Evolutionary conservation across 2,329 filamentous ascomycete genomes (phyloP).

Genomic region (Aspergillus quadricinctus): DNA sequence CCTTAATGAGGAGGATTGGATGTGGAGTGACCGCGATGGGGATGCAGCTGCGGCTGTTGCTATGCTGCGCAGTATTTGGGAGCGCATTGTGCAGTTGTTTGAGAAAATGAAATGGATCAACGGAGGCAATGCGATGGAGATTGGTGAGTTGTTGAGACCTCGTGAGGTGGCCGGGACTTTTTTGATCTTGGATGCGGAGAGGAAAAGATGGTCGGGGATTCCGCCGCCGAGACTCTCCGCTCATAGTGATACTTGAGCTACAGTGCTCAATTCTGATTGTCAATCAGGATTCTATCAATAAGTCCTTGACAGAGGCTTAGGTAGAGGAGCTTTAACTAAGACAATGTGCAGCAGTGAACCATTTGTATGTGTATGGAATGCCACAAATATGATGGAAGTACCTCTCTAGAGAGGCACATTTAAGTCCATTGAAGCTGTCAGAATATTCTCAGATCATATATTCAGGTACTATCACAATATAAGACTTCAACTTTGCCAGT

Average conservation of each 20-base stretch:
- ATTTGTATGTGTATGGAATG: too few species aligned
- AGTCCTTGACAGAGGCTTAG: neutral
- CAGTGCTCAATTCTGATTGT: neutral
- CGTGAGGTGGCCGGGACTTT: neutral
- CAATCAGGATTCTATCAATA: neutral
- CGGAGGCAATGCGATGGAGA: neutral
- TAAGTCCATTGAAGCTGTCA: too few species aligned
- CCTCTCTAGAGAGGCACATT: too few species aligned
- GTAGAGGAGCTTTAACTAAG: too few species aligned
- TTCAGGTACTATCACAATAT: too few species aligned
- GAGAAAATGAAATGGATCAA: too few species aligned
- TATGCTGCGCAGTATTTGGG: neutral
- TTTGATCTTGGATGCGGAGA: constrained; percentile 17
- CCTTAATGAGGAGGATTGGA: neutral
- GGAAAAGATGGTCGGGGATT: constrained; percentile 1
- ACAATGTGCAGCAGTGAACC: too few species aligned
- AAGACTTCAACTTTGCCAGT: too few species aligned
- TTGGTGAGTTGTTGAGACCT: neutral
- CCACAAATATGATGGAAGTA: too few species aligned
- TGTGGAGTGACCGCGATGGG: neutral
- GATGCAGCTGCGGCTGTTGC: neutral
- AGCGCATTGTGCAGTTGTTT: neutral
- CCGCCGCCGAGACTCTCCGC: constrained; percentile 5
- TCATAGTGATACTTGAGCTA: neutral
- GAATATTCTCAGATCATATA: too few species aligned